Percentiles rank a stretch among this genome's conserved stretches.
Evolutionary conservation across 805 yeast species (phyloP).

Genomic region (Ogataea populi-albae): DNA sequence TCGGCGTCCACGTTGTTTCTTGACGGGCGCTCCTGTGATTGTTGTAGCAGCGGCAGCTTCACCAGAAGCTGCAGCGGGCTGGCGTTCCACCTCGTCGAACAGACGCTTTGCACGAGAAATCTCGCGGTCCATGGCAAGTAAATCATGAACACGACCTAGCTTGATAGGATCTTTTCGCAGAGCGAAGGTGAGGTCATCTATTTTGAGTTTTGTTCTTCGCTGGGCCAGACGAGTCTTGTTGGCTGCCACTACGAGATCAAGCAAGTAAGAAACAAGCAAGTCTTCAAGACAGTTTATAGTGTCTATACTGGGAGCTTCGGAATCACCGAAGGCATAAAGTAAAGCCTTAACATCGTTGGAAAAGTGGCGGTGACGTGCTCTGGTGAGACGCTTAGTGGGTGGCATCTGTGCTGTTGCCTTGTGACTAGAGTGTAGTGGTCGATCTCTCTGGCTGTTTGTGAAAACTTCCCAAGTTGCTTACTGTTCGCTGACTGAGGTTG

Average conservation of each 20-base stretch:
- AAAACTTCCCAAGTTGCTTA: too few relatives aligned
- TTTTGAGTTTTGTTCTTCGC: constrained; percentile 57
- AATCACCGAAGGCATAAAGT: constrained; percentile 73
- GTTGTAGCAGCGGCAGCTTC: too few relatives aligned
- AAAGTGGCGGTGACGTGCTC: constrained; percentile 25
- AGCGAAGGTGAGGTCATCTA: constrained; percentile 72
- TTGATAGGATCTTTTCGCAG: constrained; percentile 63
- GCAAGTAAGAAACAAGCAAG: constrained; percentile 58
- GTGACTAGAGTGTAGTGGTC: not conserved
- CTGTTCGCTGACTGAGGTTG: too few relatives aligned
- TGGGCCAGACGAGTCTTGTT: constrained; percentile 50
- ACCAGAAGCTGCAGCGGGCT: constrained; percentile 13
- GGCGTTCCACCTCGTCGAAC: constrained; percentile 61
- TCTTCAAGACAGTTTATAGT: constrained; percentile 68
- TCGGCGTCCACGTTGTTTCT: too few relatives aligned
- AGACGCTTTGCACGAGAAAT: constrained; percentile 65
- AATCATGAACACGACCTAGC: constrained; percentile 66
- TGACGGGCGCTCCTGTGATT: too few relatives aligned
- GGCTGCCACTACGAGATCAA: constrained; percentile 50
- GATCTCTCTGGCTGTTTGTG: too few relatives aligned
- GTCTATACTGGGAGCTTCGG: constrained; percentile 60
- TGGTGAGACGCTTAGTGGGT: not conserved
- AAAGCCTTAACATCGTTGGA: constrained; percentile 50
- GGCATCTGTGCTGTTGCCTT: constrained; percentile 1
- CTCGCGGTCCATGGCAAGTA: constrained; percentile 55